Percentiles rank a stretch among this genome's conserved stretches.
Conservation (phyloP, 208 protist genomes). For the Tritrichomonas foetus region DNA sequence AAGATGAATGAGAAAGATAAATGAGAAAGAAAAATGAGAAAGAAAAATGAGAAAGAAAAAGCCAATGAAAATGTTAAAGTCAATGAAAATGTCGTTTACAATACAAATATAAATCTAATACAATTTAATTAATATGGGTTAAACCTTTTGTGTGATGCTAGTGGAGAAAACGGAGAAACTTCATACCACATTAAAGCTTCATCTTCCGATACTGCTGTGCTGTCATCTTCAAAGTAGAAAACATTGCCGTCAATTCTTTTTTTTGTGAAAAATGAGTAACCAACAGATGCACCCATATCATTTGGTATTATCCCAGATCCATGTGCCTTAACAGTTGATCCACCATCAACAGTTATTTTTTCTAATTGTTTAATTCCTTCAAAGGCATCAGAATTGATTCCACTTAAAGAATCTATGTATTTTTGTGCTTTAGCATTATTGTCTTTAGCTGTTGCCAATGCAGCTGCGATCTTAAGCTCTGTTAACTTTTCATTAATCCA, state of each 20-base stretch:
- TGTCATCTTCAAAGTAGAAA: neutral
- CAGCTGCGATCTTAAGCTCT: neutral
- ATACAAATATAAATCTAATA: conserved; percentile 16
- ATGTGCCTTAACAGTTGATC: neutral
- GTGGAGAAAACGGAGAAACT: neutral
- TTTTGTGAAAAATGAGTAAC: neutral
- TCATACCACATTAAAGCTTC: neutral
- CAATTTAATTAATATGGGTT: neutral
- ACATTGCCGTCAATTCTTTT: neutral
- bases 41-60: too few species aligned
- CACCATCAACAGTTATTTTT: neutral
- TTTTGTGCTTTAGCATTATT: too few species aligned
- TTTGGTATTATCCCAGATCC: neutral
- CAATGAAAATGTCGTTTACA: too few species aligned
- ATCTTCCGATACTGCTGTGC: neutral
- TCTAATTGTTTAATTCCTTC: neutral
- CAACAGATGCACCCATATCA: neutral
- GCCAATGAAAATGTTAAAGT: too few species aligned
- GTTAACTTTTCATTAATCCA: neutral
- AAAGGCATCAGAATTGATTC: neutral
- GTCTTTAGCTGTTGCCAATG: neutral
- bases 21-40: too few species aligned
- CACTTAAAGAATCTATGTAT: neutral
- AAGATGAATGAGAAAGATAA: too few species aligned
- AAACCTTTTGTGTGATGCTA: neutral